Percentiles rank a stretch among this genome's conserved stretches.
These are phyloP conservation scores for Aristolochia fimbriata DNA, from an alignment of 164 flowering plant genomes.

Conservation along the genomic window DNA sequence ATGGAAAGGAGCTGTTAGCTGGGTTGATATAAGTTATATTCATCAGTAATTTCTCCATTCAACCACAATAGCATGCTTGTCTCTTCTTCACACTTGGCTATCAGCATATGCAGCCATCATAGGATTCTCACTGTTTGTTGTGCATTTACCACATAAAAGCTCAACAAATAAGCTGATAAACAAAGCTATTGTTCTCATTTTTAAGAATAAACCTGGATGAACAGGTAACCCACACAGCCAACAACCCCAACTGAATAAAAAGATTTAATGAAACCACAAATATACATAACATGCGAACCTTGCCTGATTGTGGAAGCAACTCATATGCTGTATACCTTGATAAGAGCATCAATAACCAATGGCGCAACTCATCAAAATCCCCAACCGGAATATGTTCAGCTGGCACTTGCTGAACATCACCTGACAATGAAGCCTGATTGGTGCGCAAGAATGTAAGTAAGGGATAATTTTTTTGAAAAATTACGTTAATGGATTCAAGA, in stretches of 20 bases:
- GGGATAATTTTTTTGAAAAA: neutral
- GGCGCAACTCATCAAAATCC: slow-evolving; percentile 19
- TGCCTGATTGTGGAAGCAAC: slow-evolving; percentile 72
- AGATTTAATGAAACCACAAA: slow-evolving; percentile 1
- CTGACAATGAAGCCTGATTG: slow-evolving; percentile 23
- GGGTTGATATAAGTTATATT: neutral
- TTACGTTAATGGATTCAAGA: neutral
- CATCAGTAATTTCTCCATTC: neutral
- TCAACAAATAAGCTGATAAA: neutral
- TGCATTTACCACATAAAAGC: neutral
- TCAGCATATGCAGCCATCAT: too few species aligned
- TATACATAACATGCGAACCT: slow-evolving; percentile 51
- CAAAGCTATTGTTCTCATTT: neutral
- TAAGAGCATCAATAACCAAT: slow-evolving; percentile 21
- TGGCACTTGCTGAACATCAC: slow-evolving; percentile 13
- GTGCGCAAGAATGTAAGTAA: slow-evolving; percentile 6
- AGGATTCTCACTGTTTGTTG: neutral
- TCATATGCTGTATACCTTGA: slow-evolving; percentile 34
- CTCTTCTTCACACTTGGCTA: too few species aligned
- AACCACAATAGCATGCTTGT: too few species aligned
- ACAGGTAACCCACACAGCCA: neutral
- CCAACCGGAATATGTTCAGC: slow-evolving; percentile 15
- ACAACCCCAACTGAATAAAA: slow-evolving; percentile 1
- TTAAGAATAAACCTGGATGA: neutral
- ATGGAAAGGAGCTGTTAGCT: too few species aligned